These are phyloP conservation scores for Beta lomatogona DNA, from an alignment of 179 eudicot genomes.

Conservation along the genomic window DNA sequence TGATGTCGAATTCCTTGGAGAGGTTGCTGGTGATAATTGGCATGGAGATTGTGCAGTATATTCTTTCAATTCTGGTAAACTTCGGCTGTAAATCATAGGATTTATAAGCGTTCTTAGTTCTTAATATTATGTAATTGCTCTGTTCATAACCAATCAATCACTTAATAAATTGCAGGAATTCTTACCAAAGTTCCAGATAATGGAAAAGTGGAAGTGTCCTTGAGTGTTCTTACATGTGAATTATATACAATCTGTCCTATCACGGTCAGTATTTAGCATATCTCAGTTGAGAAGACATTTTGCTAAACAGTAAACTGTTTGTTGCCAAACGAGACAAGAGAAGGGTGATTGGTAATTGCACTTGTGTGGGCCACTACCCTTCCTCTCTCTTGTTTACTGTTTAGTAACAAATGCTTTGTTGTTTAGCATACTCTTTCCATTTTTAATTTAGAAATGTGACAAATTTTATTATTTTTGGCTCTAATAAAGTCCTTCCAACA, in stretches of 20 bases:
- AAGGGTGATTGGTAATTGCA: no score
- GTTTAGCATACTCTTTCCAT: no score
- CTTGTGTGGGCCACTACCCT: no score
- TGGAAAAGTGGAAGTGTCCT: conserved; percentile 40
- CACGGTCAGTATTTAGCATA: conserved; percentile 37
- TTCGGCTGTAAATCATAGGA: not conserved
- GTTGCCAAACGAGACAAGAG: no score
- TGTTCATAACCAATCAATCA: not conserved
- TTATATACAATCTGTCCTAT: conserved; percentile 55
- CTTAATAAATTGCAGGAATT: conserved; percentile 38
- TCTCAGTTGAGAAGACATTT: not conserved
- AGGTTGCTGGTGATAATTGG: conserved; percentile 48
- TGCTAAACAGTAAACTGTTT: no score
- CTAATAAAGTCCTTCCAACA: not conserved
- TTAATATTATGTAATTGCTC: no score
- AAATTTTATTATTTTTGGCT: not conserved
- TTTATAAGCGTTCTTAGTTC: no score
- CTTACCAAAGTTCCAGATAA: conserved; percentile 39
- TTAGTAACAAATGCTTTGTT: no score
- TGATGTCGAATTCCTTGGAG: conserved; percentile 58
- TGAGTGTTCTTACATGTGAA: conserved; percentile 47
- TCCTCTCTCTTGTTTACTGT: no score
- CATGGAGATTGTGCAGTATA: conserved; percentile 59
- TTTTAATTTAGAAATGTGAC: not conserved
- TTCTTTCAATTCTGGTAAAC: conserved; percentile 54